Base-by-base conservation (phyloP, 2,329 filamentous ascomycete species). In the Teratosphaeria epicoccoides region DNA sequence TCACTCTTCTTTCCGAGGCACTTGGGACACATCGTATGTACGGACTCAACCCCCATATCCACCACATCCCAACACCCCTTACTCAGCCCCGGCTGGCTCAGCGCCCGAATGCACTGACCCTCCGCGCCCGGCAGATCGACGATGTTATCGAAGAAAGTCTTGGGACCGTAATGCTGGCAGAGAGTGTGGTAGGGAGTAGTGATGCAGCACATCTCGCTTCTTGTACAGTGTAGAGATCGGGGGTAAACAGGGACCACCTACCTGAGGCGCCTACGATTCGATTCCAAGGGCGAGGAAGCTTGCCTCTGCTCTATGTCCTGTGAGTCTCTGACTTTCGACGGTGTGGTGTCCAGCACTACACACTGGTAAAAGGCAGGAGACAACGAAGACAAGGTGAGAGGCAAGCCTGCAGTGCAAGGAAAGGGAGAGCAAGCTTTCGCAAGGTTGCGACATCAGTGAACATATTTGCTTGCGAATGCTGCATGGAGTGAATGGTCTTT, bases 61-160 rank as follows among this genome's bases (percentile, higher is more conserved):
- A 43, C 46, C 20, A 22, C 43, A 29, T 53, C 47, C 33, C 43
- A 47, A 28, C 54, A 53, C 1, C 47, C 51, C 5, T 24, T 12
- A 9, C 23, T 45, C 11, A 12, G 43, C 25, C 53, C 48, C 6
- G 24, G 6, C 12, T 54, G 28, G 12, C 26, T 50, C 6, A 24
- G 14, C 4, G 56, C 52, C 22, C 56, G 52, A 9, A 56, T 48
- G 33, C 56, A 58, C 11, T 40, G 50, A 11, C 52, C 56, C 28
- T 49, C 49, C 23, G 46, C 24, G 9, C 54, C 22, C 1, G 6
- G 20, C 7, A 43, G n/a, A 11, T n/a, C 12, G 14, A 52, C 57
- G 24, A 49, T 49, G 48, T 49, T 47, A 11, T 40, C 28, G 51
- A 56, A 59, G 47, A 22, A n/a, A 25, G 46, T 7, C 25, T 53